A percentile compares a stretch with the other conserved stretches of the same genome.
These are phyloP conservation scores for Mariannaea sp. DNA, from an alignment of 2,329 filamentous ascomycete species.

Conservation along the genomic window DNA sequence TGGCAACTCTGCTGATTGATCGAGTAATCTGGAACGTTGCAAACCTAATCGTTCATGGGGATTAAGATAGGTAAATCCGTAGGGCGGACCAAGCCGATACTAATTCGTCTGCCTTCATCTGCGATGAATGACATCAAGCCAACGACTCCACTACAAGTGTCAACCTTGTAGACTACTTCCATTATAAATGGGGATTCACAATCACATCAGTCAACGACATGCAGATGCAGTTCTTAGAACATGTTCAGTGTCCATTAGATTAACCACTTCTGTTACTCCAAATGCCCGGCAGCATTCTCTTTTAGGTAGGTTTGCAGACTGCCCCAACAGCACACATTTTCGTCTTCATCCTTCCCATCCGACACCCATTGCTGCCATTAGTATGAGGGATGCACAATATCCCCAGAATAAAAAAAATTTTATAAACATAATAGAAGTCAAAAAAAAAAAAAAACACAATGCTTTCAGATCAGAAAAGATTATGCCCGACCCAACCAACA, in stretches of 20 bases:
- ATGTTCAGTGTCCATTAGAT: not conserved
- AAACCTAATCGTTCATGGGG: slow-evolving; percentile 10
- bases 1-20: not conserved
- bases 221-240: not conserved
- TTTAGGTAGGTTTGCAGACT: no score
- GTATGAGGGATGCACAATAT: slow-evolving; percentile 26
- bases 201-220: not conserved
- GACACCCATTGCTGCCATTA: slow-evolving; percentile 23
- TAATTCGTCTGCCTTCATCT: no score
- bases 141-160: no score
- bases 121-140: not conserved
- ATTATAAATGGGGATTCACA: no score
- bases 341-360: not conserved
- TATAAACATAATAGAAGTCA: not conserved
- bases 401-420: not conserved
- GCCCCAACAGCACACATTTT: not conserved
- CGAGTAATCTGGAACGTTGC: not conserved
- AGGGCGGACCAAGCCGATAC: no score
- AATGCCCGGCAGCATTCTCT: not conserved
- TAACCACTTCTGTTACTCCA: not conserved
- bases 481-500: slow-evolving; percentile 31
- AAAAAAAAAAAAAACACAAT: slow-evolving; percentile 20
- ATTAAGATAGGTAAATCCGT: no score
- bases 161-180: no score
- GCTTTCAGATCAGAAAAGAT: slow-evolving; percentile 17